Base-by-base conservation (phyloP, 352 stramenopile genomes). In the Pythium folliculosum region DNA sequence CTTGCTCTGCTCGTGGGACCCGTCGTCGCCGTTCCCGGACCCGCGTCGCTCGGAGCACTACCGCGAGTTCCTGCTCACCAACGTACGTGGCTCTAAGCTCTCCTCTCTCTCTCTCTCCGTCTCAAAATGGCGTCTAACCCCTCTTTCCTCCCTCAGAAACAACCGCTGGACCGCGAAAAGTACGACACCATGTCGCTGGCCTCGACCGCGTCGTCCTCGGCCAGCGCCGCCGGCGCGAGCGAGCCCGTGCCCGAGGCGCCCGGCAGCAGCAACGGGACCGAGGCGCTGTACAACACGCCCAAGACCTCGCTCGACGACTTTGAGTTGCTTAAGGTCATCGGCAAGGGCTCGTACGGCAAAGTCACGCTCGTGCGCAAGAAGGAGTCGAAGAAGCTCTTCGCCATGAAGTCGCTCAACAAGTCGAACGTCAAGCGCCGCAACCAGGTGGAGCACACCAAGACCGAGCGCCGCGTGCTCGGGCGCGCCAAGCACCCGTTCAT, bases 401-500 rank as follows among this genome's bases (percentile, higher is more conserved):
- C 90, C 54, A 96, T 97, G 88, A 97, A 97, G 74, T 92, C 94
- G 37, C 73, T 96, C 45, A 85, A 72, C 64, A 98, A 98, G 79
- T 82, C 89, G 19, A 90, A 98, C 22, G 81, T 99, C 40, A 96
- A 97, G 68, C 2, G 87, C 94, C 83, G 94, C 71, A 95, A 98
- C 69, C 96, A 99, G 78, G 94, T 99, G 23, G 96, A 99, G 82
- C 90, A 98, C 70, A 99, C 96, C 8, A 96, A 97, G 74, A 98
- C 95, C 10, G 97, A 99, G 82, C 90, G 96, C 47, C 92, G 93
- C 61, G 93, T 99, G 49, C 79, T 99, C 10, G 95, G 91, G 40
- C 78, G 95, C n/a, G 91, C 98, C 21, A 96, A 94, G 67, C 97
- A 99, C 77, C 96, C 96, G 43, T 99, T 99, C 81, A 98, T 99